phyloP scores from a whole-genome alignment of 768 basidiomycete genomes.

The Suillus subaureus region DNA sequence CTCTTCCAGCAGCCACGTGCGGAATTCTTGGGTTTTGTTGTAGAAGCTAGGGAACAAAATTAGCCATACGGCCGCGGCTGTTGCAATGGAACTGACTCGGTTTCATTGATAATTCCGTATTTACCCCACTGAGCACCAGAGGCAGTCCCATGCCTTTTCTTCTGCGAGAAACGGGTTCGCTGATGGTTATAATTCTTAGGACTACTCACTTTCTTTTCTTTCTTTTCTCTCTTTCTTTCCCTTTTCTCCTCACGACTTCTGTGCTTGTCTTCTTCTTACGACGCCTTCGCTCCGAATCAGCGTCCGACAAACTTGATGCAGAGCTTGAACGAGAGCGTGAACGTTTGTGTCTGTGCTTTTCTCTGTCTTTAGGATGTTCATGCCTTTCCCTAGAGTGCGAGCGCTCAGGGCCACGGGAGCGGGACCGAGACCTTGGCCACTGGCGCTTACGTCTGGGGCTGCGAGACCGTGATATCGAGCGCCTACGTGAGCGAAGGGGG shows the following conservation, averaged over 20 bases:
- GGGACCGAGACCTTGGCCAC: conserved; percentile 11
- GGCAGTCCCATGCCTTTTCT: conserved; percentile 52
- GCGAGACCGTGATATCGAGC: conserved; percentile 8
- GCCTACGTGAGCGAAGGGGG: conserved; percentile 6
- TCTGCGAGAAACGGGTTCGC: conserved; percentile 41
- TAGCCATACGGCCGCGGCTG: conserved; percentile 13
- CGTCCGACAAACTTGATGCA: conserved; percentile 43
- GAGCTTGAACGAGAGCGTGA: conserved; percentile 43
- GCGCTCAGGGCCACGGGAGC: conserved; percentile 29
- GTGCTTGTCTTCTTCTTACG: conserved; percentile 48
- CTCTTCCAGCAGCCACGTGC: conserved; percentile 93
- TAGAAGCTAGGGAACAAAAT: conserved; percentile 58
- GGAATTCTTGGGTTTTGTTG: conserved; percentile 83
- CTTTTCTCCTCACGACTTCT: conserved; percentile 50
- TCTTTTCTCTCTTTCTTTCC: conserved; percentile 65
- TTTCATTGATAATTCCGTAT: conserved; percentile 82
- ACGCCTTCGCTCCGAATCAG: conserved; percentile 35
- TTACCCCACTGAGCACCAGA: conserved; percentile 80
- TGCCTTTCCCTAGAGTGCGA: conserved; percentile 38
- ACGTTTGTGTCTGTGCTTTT: conserved; percentile 33
- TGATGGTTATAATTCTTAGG: not conserved
- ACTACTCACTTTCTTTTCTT: conserved; percentile 67
- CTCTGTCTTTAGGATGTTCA: conserved; percentile 19
- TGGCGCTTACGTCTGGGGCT: conserved; percentile 6
- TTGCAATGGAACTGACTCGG: conserved; percentile 61